These are phyloP conservation scores for Carex cristatella DNA, from an alignment of 176 grass and related monocot genomes.

Conservation along the genomic window DNA sequence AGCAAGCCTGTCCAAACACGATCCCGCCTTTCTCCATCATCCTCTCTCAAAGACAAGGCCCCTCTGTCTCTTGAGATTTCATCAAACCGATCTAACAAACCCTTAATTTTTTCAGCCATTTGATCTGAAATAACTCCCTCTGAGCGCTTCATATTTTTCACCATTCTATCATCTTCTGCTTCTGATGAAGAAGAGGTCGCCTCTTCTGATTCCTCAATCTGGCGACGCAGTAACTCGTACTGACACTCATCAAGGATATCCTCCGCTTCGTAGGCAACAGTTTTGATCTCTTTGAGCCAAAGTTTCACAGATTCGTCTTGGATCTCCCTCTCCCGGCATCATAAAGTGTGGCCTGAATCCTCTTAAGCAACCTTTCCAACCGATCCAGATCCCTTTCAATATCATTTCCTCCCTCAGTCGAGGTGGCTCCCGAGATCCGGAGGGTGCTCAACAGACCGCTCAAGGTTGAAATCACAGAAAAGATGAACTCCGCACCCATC, in stretches of 20 bases:
- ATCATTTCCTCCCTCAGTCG: neutral
- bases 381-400: neutral
- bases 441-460: neutral
- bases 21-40: conserved; percentile 14
- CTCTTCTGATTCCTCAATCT: neutral
- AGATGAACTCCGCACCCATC: neutral
- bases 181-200: neutral
- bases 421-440: neutral
- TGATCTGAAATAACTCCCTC: neutral
- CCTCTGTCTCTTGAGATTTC: conserved; percentile 31
- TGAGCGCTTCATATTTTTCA: neutral
- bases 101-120: conserved; percentile 23
- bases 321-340: conserved; percentile 14
- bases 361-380: neutral
- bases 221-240: conserved; percentile 9
- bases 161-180: neutral
- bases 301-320: neutral
- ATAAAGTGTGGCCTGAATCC: neutral
- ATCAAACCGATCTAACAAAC: conserved; percentile 15
- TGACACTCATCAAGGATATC: conserved; percentile 32
- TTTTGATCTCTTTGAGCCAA: conserved; percentile 17
- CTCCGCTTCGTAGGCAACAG: conserved; percentile 15
- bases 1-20: neutral
- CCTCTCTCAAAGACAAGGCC: neutral
- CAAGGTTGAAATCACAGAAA: conserved; percentile 12